These are phyloP conservation scores for Pleurotus giganteus DNA, from an alignment of 768 basidiomycete genomes.

Conservation along the genomic window DNA sequence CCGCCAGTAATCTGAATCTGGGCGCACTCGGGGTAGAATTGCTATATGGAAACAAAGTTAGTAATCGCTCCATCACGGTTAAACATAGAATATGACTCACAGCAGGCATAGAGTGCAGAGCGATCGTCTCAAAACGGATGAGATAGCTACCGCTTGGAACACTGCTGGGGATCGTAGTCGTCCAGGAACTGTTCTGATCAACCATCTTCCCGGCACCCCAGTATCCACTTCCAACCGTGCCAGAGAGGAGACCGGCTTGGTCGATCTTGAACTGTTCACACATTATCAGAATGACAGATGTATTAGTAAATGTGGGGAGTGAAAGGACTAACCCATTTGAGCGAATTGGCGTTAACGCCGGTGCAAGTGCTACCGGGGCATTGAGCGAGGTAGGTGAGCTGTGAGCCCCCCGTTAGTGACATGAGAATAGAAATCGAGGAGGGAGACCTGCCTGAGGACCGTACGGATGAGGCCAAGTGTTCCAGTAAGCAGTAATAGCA, in stretches of 20 bases:
- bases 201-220: slow-evolving; percentile 48
- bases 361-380: slow-evolving; percentile 42
- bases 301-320: not conserved
- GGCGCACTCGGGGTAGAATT: slow-evolving; percentile 69
- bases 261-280: slow-evolving; percentile 42
- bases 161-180: slow-evolving; percentile 40
- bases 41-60: slow-evolving; percentile 28
- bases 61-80: not conserved
- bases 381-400: slow-evolving; percentile 45
- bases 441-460: slow-evolving; percentile 36
- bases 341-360: slow-evolving; percentile 31
- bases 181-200: slow-evolving; percentile 42
- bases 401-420: not conserved
- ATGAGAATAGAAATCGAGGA: not conserved
- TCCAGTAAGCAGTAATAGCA: slow-evolving; percentile 43
- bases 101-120: slow-evolving; percentile 50
- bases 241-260: slow-evolving; percentile 40
- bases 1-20: slow-evolving; percentile 42
- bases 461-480: slow-evolving; percentile 42
- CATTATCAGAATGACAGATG: not conserved
- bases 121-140: slow-evolving; percentile 50
- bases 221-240: slow-evolving; percentile 34
- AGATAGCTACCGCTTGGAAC: slow-evolving; percentile 44
- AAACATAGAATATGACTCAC: slow-evolving; percentile 20
- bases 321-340: slow-evolving; percentile 37